These are phyloP conservation scores for Endothia cerciana DNA, from an alignment of 2,329 filamentous ascomycete genomes.

Conservation along the genomic window DNA sequence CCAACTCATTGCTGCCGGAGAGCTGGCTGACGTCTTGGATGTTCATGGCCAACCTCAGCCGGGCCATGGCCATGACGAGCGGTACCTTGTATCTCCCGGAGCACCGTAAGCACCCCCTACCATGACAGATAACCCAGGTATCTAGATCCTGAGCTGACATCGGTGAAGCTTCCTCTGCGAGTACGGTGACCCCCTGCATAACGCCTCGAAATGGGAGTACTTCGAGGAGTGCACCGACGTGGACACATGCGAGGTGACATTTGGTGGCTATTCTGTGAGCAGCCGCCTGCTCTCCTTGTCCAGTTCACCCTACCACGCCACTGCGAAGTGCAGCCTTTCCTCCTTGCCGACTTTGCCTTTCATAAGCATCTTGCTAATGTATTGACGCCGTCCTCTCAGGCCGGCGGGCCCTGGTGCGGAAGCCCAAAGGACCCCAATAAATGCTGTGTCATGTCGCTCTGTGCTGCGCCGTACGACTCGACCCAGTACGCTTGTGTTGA, in stretches of 20 bases:
- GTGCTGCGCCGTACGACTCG: neutral
- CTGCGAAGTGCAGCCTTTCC: too few relatives aligned
- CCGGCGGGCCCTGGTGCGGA: neutral
- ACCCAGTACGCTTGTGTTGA: conserved; percentile 5
- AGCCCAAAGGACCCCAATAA: neutral
- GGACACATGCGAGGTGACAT: conserved; percentile 5
- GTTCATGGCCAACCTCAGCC: neutral
- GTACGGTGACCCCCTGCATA: conserved; percentile 4
- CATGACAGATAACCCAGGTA: too few relatives aligned
- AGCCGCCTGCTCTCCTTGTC: neutral
- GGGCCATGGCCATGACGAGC: neutral
- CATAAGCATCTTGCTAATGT: neutral
- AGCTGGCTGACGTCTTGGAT: neutral
- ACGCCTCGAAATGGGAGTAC: neutral
- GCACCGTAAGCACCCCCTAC: neutral
- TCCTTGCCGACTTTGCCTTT: neutral
- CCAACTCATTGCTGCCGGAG: neutral
- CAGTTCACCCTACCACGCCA: neutral
- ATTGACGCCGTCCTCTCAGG: neutral
- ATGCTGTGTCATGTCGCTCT: conserved; percentile 7
- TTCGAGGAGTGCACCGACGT: conserved; percentile 5
- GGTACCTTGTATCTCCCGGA: neutral
- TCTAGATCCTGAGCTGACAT: neutral
- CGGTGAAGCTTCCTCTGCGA: neutral
- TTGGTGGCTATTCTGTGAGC: conserved; percentile 11